Conservation (phyloP, 352 stramenopile genomes). For the Globisporangium perplexum region DNA sequence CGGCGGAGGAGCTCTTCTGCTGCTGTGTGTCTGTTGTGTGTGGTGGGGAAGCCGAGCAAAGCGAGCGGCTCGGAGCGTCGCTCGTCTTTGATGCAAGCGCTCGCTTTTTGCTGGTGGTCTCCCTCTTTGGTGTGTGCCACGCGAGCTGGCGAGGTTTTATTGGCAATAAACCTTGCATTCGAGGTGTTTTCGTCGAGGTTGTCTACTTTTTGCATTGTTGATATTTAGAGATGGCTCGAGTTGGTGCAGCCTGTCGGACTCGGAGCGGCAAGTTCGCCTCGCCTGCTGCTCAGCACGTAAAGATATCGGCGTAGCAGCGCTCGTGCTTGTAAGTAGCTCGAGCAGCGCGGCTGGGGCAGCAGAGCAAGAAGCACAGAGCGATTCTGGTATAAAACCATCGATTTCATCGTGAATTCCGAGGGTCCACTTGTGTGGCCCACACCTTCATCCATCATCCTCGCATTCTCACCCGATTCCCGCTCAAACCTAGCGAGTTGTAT, state of each 20-base stretch:
- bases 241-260: no score
- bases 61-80: not conserved
- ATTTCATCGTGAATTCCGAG: no score
- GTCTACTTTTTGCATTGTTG: not conserved
- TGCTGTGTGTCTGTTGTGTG: constrained; percentile 13
- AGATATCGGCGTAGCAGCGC: no score
- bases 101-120: constrained; percentile 3
- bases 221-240: no score
- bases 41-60: constrained; percentile 10
- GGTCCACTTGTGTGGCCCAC: not conserved
- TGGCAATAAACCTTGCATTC: not conserved
- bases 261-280: no score
- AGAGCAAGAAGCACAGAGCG: no score
- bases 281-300: no score
- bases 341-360: no score
- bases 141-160: not conserved
- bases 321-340: no score
- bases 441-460: not conserved
- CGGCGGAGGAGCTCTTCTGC: not conserved
- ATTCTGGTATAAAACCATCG: no score
- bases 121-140: not conserved
- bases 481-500: not conserved
- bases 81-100: constrained; percentile 2
- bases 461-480: not conserved
- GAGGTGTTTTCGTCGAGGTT: not conserved